Base-by-base conservation (phyloP, 805 yeast species). In the Nakazawaea peltata region DNA sequence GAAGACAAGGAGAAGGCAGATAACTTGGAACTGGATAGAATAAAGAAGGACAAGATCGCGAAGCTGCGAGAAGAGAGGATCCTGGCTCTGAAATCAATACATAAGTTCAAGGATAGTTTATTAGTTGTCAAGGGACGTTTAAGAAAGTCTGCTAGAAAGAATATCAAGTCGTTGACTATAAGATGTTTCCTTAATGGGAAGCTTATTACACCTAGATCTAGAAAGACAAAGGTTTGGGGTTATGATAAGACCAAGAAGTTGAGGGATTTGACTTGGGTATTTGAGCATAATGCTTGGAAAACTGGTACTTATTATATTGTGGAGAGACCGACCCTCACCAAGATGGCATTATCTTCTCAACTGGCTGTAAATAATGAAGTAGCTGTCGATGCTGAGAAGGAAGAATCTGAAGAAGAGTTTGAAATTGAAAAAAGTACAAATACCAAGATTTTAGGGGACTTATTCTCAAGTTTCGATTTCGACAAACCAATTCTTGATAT, bases 181-280 rank as follows among this genome's bases (percentile, higher is more conserved):
- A 67, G 97, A 45, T 67, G 81, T 3, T 65, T 62, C 41, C 66
- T 71, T 40, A 74, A 70, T 47, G 85, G 79, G 5, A 69, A 57
- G 30, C 57, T 74, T 35, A 77, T 72, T 54, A 63, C 64, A 4
- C 57, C 81, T 38, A 73, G 72, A 46, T 63, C 79, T 44, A 70
- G 69, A 46, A 86, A 87, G 58, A 74, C 79, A 22, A 87, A 87
- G 52, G 67, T 92, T 27, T 90, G 98, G 98, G 97, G 97, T 3
- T 69, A 74, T 41, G 87, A 82, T 44, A 83, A 82, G 59, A 69
- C 73, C 43, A 79, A 71, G 47, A 62, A 67, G 3, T 53, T 67
- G 2, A 66, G 69, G 23, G 92, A 81, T 45, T 63, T 87, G 44
- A 82, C 80, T 0, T 71, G 65, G 56, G 62, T 64, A 36, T 88